Evolutionary conservation across 768 basidiomycete genomes (phyloP).

Genomic region (Sporobolomyces pararoseus): DNA sequence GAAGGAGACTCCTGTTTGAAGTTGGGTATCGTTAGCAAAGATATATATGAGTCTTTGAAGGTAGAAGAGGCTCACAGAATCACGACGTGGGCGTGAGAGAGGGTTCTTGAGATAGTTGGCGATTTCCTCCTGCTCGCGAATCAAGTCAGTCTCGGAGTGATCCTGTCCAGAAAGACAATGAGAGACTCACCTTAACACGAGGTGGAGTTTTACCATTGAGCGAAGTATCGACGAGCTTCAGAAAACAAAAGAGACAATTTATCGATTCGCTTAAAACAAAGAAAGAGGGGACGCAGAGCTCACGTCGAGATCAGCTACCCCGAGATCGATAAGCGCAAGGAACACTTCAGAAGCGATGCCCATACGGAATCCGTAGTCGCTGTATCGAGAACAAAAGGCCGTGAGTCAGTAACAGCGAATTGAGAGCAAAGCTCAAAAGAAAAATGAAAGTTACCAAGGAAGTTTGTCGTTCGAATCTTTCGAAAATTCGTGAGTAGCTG

Average conservation of each 20-base stretch:
- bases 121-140: not conserved
- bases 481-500: not conserved
- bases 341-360: slow-evolving; percentile 1
- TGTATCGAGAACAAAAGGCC: not conserved
- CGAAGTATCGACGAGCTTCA: not conserved
- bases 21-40: too few species aligned
- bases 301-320: not conserved
- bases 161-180: too few species aligned
- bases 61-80: not conserved
- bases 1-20: not conserved
- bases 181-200: too few species aligned
- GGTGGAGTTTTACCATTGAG: too few species aligned
- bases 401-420: not conserved
- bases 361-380: not conserved
- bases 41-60: too few species aligned
- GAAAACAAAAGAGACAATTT: too few species aligned
- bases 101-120: not conserved
- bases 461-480: not conserved
- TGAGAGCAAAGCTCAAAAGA: too few species aligned
- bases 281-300: too few species aligned
- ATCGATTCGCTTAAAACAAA: not conserved
- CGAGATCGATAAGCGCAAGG: not conserved
- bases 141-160: not conserved
- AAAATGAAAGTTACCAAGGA: not conserved
- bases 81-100: not conserved